These are phyloP conservation scores for Mitragyna speciosa DNA, from an alignment of 257 asterid genomes.

Conservation along the genomic window DNA sequence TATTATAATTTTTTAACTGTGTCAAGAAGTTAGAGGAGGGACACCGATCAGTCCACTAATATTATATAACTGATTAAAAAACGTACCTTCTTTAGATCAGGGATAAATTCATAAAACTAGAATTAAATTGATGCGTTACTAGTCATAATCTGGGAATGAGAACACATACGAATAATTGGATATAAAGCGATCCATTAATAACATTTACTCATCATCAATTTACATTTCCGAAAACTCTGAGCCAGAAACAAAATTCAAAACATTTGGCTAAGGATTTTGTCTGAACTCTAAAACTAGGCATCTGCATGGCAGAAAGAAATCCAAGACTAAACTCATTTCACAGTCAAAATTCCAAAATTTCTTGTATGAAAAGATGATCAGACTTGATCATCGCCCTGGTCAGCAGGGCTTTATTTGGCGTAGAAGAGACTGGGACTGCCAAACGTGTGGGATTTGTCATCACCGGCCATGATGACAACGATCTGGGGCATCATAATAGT, in stretches of 20 bases:
- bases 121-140: background rate
- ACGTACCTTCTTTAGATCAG: background rate
- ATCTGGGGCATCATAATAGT: conserved; percentile 44
- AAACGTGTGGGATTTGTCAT: conserved; percentile 59
- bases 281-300: background rate
- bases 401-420: background rate
- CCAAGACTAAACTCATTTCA: background rate
- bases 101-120: background rate
- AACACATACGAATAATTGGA: no score
- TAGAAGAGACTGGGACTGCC: conserved; percentile 49
- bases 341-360: no score
- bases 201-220: background rate
- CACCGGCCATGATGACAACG: conserved; percentile 81
- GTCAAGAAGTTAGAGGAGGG: background rate
- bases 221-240: background rate
- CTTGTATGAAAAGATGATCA: background rate
- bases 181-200: background rate
- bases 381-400: background rate
- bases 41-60: no score
- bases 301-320: background rate
- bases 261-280: background rate
- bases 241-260: no score
- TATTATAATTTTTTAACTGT: no score
- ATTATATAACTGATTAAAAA: background rate
- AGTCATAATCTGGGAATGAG: background rate